Percentiles rank a stretch among this genome's conserved stretches.
Conservation (phyloP, 2,329 filamentous ascomycete genomes). For the Paraconiothyrium brasiliense region DNA sequence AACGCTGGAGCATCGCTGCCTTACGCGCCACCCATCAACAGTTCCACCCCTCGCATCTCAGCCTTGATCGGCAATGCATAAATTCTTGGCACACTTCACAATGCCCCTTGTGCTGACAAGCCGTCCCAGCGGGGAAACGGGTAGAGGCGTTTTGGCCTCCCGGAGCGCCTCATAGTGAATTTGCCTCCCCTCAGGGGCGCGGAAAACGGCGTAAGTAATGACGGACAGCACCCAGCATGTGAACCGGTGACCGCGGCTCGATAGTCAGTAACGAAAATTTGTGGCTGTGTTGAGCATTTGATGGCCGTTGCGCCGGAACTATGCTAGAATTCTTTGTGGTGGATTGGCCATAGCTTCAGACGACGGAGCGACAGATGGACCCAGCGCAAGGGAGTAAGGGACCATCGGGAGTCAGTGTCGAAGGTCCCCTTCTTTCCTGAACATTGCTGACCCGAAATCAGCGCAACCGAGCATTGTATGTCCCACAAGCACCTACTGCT, state of each 20-base stretch:
- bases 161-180: slow-evolving; percentile 27
- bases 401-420: neutral
- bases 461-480: neutral
- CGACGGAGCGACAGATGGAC: slow-evolving; percentile 27
- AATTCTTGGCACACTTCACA: slow-evolving; percentile 24
- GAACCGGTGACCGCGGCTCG: slow-evolving; percentile 6
- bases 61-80: slow-evolving; percentile 29
- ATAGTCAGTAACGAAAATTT: neutral
- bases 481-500: neutral
- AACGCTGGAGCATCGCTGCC: neutral
- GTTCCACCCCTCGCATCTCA: slow-evolving; percentile 3
- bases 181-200: slow-evolving; percentile 38
- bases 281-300: slow-evolving; percentile 33
- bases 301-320: slow-evolving; percentile 40
- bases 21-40: neutral
- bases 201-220: slow-evolving; percentile 30
- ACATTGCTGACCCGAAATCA: neutral
- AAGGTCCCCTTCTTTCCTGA: neutral
- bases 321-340: slow-evolving; percentile 28
- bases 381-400: slow-evolving; percentile 27
- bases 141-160: slow-evolving; percentile 22
- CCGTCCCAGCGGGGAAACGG: slow-evolving; percentile 30
- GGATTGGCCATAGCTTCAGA: slow-evolving; percentile 40
- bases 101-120: slow-evolving; percentile 19
- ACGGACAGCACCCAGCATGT: slow-evolving; percentile 21